Evolutionary conservation across 805 yeast species (phyloP).

Genomic region (Nakazawaea ambrosiae): DNA sequence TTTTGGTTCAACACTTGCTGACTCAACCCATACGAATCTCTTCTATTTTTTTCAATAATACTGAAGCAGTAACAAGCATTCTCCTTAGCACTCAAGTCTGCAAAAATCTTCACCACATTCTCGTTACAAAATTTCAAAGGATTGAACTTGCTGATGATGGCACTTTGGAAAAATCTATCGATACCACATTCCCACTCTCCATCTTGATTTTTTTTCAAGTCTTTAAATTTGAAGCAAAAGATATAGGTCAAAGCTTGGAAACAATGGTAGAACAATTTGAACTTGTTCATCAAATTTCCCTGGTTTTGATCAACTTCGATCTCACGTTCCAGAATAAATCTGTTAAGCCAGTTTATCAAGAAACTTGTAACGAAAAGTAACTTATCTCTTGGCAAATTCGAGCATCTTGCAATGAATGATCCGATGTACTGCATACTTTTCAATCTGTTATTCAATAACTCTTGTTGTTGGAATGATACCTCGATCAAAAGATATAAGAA

Average conservation of each 20-base stretch:
- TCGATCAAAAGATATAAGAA: constrained; percentile 78
- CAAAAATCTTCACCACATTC: constrained; percentile 89
- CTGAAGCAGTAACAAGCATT: constrained; percentile 91
- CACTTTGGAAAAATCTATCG: constrained; percentile 81
- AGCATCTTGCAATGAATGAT: constrained; percentile 85
- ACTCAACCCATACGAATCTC: constrained; percentile 47
- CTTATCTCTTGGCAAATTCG: constrained; percentile 61
- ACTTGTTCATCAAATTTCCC: constrained; percentile 63
- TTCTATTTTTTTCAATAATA: constrained; percentile 82
- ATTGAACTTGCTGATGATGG: constrained; percentile 82
- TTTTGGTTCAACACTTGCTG: constrained; percentile 16
- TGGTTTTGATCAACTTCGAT: constrained; percentile 60
- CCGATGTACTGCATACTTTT: constrained; percentile 91
- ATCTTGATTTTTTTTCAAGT: constrained; percentile 36
- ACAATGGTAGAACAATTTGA: constrained; percentile 82
- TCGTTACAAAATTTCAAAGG: constrained; percentile 92
- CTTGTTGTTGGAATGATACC: constrained; percentile 65
- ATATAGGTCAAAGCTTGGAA: constrained; percentile 87
- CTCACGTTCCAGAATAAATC: constrained; percentile 80
- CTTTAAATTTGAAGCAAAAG: constrained; percentile 77
- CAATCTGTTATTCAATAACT: constrained; percentile 66
- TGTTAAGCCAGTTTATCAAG: constrained; percentile 75
- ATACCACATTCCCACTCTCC: constrained; percentile 66
- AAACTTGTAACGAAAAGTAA: constrained; percentile 77
- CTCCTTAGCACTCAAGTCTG: constrained; percentile 82